These are phyloP conservation scores for Truncatella angustata DNA, from an alignment of 2,329 filamentous ascomycete species.

Conservation along the genomic window DNA sequence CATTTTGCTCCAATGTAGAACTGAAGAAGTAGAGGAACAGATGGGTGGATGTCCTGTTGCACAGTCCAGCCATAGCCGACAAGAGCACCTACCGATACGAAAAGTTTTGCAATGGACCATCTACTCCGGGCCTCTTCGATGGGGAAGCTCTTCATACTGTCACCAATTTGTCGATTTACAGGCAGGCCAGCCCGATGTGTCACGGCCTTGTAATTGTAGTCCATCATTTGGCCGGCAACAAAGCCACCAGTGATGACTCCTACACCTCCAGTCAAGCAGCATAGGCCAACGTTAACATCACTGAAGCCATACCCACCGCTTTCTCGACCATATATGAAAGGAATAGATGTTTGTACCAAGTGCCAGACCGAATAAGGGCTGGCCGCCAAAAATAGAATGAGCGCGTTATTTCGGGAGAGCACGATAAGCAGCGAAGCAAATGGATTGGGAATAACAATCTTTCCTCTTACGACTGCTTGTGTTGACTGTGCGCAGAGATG, in stretches of 20 bases:
- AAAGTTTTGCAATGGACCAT: slow-evolving; percentile 12
- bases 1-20: slow-evolving; percentile 11
- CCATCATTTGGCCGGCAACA: slow-evolving; percentile 4
- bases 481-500: background rate
- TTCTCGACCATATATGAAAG: slow-evolving; percentile 7
- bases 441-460: slow-evolving; percentile 8
- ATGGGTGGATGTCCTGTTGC: slow-evolving; percentile 12
- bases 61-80: slow-evolving; percentile 26
- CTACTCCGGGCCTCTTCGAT: slow-evolving; percentile 25
- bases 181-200: slow-evolving; percentile 34
- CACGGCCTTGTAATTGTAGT: background rate
- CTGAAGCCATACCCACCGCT: background rate
- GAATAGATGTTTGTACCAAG: slow-evolving; percentile 2
- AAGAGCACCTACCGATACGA: slow-evolving; percentile 13
- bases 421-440: slow-evolving; percentile 14
- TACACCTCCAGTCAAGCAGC: background rate
- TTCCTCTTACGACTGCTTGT: background rate
- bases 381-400: slow-evolving; percentile 9
- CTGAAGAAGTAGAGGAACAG: slow-evolving; percentile 20
- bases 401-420: slow-evolving; percentile 12
- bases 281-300: slow-evolving; percentile 4
- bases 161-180: slow-evolving; percentile 41
- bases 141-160: slow-evolving; percentile 41
- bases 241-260: slow-evolving; percentile 5
- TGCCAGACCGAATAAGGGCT: slow-evolving; percentile 1